phyloP scores from a whole-genome alignment of 306 rosid genomes.

The Fragaria vesca region DNA sequence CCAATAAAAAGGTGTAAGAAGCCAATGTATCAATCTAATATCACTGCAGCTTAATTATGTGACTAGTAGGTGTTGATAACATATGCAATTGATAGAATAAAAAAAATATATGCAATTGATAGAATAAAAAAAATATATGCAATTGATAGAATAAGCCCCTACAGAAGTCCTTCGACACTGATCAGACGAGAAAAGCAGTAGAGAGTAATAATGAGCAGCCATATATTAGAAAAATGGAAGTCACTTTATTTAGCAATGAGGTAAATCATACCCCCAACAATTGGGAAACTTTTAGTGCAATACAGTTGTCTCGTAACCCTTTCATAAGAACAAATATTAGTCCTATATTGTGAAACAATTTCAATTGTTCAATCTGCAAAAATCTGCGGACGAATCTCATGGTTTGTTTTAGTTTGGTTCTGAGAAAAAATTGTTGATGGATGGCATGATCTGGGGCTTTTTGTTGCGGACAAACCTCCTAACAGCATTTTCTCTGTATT shows the following conservation, averaged over 20 bases:
- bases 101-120: background rate
- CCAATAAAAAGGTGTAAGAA: background rate
- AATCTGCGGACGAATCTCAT: background rate
- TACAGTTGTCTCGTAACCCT: background rate
- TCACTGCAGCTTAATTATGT: background rate
- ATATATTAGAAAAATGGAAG: background rate
- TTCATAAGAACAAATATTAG: background rate
- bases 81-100: background rate
- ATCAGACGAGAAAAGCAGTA: background rate
- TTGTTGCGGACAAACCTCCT: slow-evolving; percentile 70
- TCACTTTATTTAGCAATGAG: background rate
- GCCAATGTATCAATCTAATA: background rate
- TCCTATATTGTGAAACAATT: background rate
- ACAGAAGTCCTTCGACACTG: background rate
- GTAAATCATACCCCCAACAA: background rate
- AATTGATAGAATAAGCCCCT: background rate
- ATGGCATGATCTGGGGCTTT: slow-evolving; percentile 76
- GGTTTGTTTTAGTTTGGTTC: slow-evolving; percentile 23
- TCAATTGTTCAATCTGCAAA: background rate
- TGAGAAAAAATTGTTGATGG: slow-evolving; percentile 84
- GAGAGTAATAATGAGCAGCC: background rate
- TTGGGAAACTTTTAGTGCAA: background rate
- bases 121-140: too few species aligned
- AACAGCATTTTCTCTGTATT: slow-evolving; percentile 32
- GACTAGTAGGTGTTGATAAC: background rate